phyloP scores from a whole-genome alignment of 2,329 filamentous ascomycete genomes.

The Penicillium brasilianum region DNA sequence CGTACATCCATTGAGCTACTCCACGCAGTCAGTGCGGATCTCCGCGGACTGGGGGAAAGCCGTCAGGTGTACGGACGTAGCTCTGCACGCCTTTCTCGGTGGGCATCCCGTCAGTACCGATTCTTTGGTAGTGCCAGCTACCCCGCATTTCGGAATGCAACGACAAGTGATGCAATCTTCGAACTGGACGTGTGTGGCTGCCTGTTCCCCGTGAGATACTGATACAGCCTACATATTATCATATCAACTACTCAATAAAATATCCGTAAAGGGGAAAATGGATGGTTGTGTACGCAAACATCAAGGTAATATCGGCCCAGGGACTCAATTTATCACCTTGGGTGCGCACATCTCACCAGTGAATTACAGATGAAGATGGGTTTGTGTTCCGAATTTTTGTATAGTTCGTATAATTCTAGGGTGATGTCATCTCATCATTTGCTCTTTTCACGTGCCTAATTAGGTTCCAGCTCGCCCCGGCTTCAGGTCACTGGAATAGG shows the following conservation, averaged over 20 bases:
- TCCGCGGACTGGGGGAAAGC: background rate
- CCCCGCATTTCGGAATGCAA: constrained; percentile 20
- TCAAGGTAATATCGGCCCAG: constrained; percentile 12
- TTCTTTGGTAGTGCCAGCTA: background rate
- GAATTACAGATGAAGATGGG: background rate
- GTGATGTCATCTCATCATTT: background rate
- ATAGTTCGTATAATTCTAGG: background rate
- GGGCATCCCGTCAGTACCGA: background rate
- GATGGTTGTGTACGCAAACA: background rate
- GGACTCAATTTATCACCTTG: constrained; percentile 21
- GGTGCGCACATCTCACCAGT: background rate
- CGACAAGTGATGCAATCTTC: constrained; percentile 14
- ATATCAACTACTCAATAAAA: background rate
- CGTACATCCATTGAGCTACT: background rate
- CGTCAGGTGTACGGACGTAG: background rate
- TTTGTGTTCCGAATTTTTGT: background rate
- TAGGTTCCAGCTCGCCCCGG: background rate
- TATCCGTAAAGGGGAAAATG: background rate
- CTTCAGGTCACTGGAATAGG: background rate
- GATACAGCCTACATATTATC: background rate
- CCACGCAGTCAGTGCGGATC: background rate
- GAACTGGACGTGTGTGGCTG: background rate
- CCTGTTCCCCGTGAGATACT: background rate
- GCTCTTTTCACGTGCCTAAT: background rate
- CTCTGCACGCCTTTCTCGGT: background rate